phyloP scores from a whole-genome alignment of 345 rosid species.

The Kernera saxatilis region DNA sequence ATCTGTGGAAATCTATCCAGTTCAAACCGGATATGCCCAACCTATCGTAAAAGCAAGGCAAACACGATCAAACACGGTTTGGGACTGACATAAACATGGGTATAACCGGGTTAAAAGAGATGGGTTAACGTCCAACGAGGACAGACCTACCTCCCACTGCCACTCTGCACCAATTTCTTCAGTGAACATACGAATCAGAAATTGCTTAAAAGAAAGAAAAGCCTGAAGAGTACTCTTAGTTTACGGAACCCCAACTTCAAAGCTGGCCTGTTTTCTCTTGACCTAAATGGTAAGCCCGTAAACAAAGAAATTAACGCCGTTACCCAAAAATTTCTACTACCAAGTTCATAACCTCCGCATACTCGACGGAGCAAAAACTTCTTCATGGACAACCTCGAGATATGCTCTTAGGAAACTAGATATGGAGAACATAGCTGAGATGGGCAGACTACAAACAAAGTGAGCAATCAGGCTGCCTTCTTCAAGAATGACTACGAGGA shows the following conservation, averaged over 20 bases:
- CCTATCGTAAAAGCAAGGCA: slow-evolving; percentile 70
- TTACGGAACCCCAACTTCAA: slow-evolving; percentile 14
- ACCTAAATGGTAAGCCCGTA: not conserved
- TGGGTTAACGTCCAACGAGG: slow-evolving; percentile 40
- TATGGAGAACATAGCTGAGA: slow-evolving; percentile 6
- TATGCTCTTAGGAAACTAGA: slow-evolving; percentile 4
- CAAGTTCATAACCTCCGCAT: not conserved
- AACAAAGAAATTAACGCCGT: not conserved
- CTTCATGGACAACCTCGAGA: not conserved
- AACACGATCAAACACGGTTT: slow-evolving; percentile 57
- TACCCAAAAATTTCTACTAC: not conserved
- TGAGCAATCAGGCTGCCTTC: not conserved
- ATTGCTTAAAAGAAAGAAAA: slow-evolving; percentile 4
- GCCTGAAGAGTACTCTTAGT: slow-evolving; percentile 19
- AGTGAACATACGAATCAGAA: slow-evolving; percentile 34
- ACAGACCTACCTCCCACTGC: slow-evolving; percentile 56
- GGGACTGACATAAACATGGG: slow-evolving; percentile 29
- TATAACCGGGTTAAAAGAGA: slow-evolving; percentile 31
- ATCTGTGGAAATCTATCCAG: slow-evolving; percentile 47
- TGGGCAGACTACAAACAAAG: not conserved
- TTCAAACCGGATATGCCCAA: slow-evolving; percentile 43
- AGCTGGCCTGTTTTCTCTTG: slow-evolving; percentile 15
- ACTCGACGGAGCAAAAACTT: not conserved
- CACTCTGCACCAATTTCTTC: slow-evolving; percentile 42
- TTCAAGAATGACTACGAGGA: not conserved